Conservation (phyloP, 2,329 filamentous ascomycete species). For the Dothistroma septosporum region DNA sequence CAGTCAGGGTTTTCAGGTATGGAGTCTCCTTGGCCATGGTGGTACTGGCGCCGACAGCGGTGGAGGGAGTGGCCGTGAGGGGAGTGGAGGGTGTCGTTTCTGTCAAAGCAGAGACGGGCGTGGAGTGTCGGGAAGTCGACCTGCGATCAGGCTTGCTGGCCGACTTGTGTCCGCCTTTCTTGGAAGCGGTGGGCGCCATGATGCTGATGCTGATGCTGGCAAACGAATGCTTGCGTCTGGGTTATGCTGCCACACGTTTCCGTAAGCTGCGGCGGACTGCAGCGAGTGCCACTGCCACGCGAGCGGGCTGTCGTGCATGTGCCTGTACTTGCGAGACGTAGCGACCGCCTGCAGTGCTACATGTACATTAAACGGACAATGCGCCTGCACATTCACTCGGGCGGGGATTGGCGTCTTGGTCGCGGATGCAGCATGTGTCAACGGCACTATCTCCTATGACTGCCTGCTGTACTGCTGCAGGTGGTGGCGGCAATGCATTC, state of each 20-base stretch:
- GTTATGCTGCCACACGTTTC: not conserved
- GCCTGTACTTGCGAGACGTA: not conserved
- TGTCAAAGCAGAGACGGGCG: conserved; percentile 54
- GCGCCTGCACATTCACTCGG: not conserved
- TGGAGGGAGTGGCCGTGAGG: conserved; percentile 58
- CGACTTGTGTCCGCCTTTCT: conserved; percentile 29
- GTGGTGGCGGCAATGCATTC: too few species aligned
- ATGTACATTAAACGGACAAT: not conserved
- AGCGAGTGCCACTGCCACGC: not conserved
- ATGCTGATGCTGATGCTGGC: not conserved
- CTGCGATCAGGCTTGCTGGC: conserved; percentile 50
- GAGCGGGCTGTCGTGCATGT: not conserved
- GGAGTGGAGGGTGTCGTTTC: conserved; percentile 48
- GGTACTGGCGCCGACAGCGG: conserved; percentile 41
- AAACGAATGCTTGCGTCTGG: not conserved
- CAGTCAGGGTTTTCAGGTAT: conserved; percentile 58
- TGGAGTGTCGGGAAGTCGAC: conserved; percentile 73
- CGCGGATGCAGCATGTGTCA: not conserved
- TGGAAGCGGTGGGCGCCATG: conserved; percentile 28
- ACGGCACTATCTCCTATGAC: too few species aligned
- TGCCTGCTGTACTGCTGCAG: too few species aligned
- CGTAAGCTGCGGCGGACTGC: not conserved
- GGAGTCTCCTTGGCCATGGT: conserved; percentile 52
- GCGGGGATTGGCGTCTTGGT: not conserved
- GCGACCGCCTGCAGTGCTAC: not conserved